Evolutionary conservation across 2,329 filamentous ascomycete genomes (phyloP), one percentile per base, ranked within the genome.

Genomic region (Penicillium griseofulvum): DNA sequence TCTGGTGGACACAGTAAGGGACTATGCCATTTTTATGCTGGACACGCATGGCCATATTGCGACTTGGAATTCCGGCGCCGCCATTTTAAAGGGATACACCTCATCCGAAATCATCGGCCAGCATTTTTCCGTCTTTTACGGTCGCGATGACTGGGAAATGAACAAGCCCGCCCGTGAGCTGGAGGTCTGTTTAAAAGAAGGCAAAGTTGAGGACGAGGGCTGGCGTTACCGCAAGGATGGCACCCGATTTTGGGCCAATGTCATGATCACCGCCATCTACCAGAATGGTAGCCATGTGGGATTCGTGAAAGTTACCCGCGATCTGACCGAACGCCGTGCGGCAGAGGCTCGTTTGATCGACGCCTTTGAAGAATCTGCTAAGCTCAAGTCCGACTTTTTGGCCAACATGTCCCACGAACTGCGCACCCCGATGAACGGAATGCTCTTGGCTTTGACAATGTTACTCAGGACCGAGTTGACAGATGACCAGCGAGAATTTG

Each of bases 331-430:
- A 61, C 75, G 81, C 26, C 80, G 81, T 53, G 79, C 78, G 41
- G 78, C 80, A 12, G 83, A 85, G 64, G 70, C 77, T n/a, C 78
- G 78, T 3, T 69, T 85, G 17, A 81, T 85, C 41, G 70, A 78
- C 11, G 83, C 82, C 2, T 85, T 82, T 59, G 83, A 86, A 63
- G 83, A 86, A 67, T 80, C 83, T n/a, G 80, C 82, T n/a, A 81
- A 81, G 60, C 69, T 86, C 55, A 86, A 86, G 67, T 82, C 79
- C 5, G 82, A 84, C 29, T 87, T 86, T 58, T 68, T 86, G 26
- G 82, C 82, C 49, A 85, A 86, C 64, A 86, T 87, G 80, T 82
- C 78, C 46, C 84, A 87, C 62, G 84, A 87, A 66, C 83, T 87
- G 52, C 78, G 84, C 39, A 87, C 84, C 0, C 84, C 84, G 0